phyloP scores from a whole-genome alignment of 2,329 filamentous ascomycete species.

The Ambrosiella beaveri region DNA sequence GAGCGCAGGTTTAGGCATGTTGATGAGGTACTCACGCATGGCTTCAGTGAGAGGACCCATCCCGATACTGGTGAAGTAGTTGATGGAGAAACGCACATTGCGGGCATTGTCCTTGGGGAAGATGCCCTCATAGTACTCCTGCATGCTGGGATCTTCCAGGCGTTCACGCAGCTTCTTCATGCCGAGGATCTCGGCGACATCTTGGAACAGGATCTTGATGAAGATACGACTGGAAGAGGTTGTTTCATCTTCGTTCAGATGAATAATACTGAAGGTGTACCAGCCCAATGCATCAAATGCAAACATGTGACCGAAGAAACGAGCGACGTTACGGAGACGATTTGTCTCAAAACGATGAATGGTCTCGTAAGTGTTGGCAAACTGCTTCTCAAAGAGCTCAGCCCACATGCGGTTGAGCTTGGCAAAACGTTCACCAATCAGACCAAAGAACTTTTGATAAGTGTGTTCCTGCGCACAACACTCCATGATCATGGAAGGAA shows the following conservation, averaged over 20 bases:
- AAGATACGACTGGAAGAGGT: conserved; percentile 95
- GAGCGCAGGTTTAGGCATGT: conserved; percentile 67
- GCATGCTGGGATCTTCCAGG: conserved; percentile 61
- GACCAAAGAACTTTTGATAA: conserved; percentile 91
- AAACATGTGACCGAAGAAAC: conserved; percentile 85
- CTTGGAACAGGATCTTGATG: conserved; percentile 93
- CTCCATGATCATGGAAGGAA: conserved; percentile 94
- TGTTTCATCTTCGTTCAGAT: conserved; percentile 90
- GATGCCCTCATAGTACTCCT: conserved; percentile 62
- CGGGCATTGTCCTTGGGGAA: conserved; percentile 81
- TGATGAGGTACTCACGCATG: conserved; percentile 81
- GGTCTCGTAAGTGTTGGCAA: conserved; percentile 87
- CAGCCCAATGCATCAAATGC: conserved; percentile 79
- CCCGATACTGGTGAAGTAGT: conserved; percentile 96
- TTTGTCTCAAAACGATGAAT: conserved; percentile 97
- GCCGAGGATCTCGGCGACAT: conserved; percentile 72
- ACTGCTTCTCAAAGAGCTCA: conserved; percentile 78
- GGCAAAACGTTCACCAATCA: conserved; percentile 86
- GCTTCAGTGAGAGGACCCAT: conserved; percentile 91
- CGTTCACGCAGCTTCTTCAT: conserved; percentile 62
- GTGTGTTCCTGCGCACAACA: conserved; percentile 93
- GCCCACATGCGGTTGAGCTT: conserved; percentile 93
- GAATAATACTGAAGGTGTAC: conserved; percentile 72
- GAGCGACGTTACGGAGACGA: conserved; percentile 80
- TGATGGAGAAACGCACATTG: conserved; percentile 93